These are phyloP conservation scores for Penicillium sp. DNA, from an alignment of 2,329 filamentous ascomycete genomes.

Conservation along the genomic window DNA sequence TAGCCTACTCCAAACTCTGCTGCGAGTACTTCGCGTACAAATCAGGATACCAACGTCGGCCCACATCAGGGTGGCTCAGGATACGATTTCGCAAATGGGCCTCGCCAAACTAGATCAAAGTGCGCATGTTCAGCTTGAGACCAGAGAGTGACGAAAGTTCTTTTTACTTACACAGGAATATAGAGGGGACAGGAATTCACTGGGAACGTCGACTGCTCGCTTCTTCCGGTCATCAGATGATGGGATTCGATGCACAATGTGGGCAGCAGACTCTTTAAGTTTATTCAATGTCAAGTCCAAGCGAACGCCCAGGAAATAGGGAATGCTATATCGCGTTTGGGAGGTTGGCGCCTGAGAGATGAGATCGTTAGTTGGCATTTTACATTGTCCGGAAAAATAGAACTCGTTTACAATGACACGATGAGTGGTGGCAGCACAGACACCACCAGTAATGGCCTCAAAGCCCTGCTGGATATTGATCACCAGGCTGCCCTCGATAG, in stretches of 20 bases:
- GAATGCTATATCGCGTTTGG: constrained; percentile 50
- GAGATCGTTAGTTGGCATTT: neutral
- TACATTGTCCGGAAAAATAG: neutral
- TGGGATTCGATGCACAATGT: constrained; percentile 38
- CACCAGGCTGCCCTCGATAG: constrained; percentile 49
- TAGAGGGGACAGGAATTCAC: constrained; percentile 41
- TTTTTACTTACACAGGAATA: constrained; percentile 40
- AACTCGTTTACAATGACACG: constrained; percentile 36
- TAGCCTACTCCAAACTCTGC: constrained; percentile 24
- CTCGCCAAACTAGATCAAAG: constrained; percentile 39
- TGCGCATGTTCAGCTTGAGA: neutral
- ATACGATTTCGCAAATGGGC: constrained; percentile 43
- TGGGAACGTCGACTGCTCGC: constrained; percentile 40
- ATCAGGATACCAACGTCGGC: constrained; percentile 41
- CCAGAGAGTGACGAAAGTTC: neutral
- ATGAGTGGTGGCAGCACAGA: constrained; percentile 52
- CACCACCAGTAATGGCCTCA: constrained; percentile 59
- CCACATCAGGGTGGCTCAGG: constrained; percentile 43
- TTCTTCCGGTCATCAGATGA: constrained; percentile 37
- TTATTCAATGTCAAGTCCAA: constrained; percentile 54
- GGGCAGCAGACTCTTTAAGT: constrained; percentile 36
- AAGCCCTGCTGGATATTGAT: constrained; percentile 58
- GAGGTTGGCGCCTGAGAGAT: constrained; percentile 38
- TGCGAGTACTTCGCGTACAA: constrained; percentile 36
- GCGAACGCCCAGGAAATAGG: constrained; percentile 61